Base-by-base conservation (phyloP, 1,139 yeast genomes). In the Nakaseomyces nivariensis region DNA sequence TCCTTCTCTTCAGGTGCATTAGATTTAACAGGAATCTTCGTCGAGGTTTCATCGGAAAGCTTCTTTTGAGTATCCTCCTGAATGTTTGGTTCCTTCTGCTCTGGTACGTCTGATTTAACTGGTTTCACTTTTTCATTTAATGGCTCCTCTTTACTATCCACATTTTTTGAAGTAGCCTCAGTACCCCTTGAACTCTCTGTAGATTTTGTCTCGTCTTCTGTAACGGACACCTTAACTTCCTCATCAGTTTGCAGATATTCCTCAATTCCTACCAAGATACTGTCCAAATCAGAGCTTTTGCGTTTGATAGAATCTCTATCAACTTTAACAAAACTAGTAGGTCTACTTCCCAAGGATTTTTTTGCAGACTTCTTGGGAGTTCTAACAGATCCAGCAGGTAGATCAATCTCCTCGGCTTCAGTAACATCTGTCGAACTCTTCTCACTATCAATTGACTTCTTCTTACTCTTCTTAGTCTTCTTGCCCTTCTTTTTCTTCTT, bases 251-350 rank as follows among this genome's bases (percentile, higher is more conserved):
- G 52, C 26, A 52, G 33, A 32, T 49, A 52, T 37, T 53, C 53
- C 46, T 55, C 56, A 37, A 55, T 52, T 31, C 56, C 58, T 5
- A 50, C 53, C 46, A 54, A 37, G 29, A 55, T 47, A 7, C 51
- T 43, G 47, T 54, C 56, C 25, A 55, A 33, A 7, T 46, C 47
- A 8, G 33, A 22, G n/a, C 44, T 44, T 5, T 43, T 50, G 8
- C 46, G 37, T 13, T 43, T 43, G 11, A 34, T 43, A 9, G 38
- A 43, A 9, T 43, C 46, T 13, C 38, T 43, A 17, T 43, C 37
- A 8, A 43, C 27, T 33, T 17, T 32, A 22, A 25, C 22, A 13
- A 43, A 5, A 25, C 46, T 24, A 4, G 17, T 13, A 17, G 38
- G 38, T 24, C 38, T 43, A 9, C 32, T 4, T 4, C 32, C n/a